Evolutionary conservation across 2,329 filamentous ascomycete species (phyloP), one percentile per base, ranked within the genome.

Genomic region (Magnaporthiopsis poae): DNA sequence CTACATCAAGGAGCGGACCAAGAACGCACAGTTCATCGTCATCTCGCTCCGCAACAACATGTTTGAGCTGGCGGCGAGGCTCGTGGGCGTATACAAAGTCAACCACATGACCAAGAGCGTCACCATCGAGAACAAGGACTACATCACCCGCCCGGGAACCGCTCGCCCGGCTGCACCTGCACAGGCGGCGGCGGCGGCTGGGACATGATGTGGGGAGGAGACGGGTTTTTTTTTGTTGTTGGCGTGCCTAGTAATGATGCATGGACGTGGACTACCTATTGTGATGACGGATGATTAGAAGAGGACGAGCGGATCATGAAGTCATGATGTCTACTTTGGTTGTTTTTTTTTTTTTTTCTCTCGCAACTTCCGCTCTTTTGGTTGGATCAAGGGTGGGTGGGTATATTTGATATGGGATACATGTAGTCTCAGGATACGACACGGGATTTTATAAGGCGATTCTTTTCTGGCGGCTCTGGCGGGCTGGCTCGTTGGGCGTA

Each of bases 21-120:
- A 97, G 84, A 99, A 99, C 79, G 96, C 95, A 1, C 95, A 99
- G 76, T 99, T 99, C 77, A 95, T 99, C 72, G 95, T 99, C 74
- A 99, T 99, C 75, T 97, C 92, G 21, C 82, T 99, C 73, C 85
- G 95, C 73, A 99, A 99, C 80, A 99, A 99, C 82, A 99, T 99
- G 95, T 99, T 99, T 78, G 95, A 99, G 82, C 87, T 99, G 69
- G 94, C 96, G n/a, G 88, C 92, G 67, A 86, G 96, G 66, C 85
- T 99, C 68, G 92, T 99, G 18, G 96, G 96, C 71, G 95, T 99
- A 66, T 99, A 99, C 83, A 99, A 99, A 83, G 95, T 99, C 76
- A 98, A 96, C 79, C 94, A 99, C 78, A 99, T 98, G 88, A 95
- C 91, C 68, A 95, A 94, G 86, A 93, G 90, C 77, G 90, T 95